Percentiles rank a stretch among this genome's conserved stretches.
Conservation (phyloP, 1,139 yeast species). For the Saccharomyces hybrid region DNA sequence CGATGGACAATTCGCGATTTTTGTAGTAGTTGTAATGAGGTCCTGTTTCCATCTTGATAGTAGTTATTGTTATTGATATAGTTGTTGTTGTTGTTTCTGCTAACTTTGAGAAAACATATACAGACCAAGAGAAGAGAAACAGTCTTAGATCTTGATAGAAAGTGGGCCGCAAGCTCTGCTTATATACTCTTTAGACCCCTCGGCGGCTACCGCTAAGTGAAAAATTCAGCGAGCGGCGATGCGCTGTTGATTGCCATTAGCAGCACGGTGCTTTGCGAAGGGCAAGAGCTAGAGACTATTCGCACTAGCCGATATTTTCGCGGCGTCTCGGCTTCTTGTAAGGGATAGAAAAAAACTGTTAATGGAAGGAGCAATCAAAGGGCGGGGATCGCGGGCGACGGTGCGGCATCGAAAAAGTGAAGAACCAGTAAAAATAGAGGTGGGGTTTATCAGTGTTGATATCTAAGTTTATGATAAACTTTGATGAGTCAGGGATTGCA, state of each 20-base stretch:
- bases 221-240: not conserved
- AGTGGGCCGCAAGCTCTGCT: not conserved
- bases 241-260: not conserved
- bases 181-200: not conserved
- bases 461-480: not conserved
- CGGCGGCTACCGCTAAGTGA: conserved; percentile 1
- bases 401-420: not conserved
- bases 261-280: not conserved
- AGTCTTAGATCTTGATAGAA: not conserved
- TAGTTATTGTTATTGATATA: not conserved
- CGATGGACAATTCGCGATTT: conserved; percentile 50
- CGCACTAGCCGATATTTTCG: not conserved
- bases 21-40: conserved; percentile 46
- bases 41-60: conserved; percentile 5
- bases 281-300: not conserved
- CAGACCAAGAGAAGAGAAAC: not conserved
- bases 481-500: not conserved
- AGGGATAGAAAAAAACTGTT: not conserved
- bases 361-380: not conserved
- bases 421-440: not conserved
- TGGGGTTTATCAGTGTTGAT: not conserved
- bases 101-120: not conserved
- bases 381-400: not conserved
- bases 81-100: not conserved
- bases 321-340: not conserved